phyloP scores from a whole-genome alignment of 2,329 filamentous ascomycete genomes.

The Gnomoniopsis sp. region DNA sequence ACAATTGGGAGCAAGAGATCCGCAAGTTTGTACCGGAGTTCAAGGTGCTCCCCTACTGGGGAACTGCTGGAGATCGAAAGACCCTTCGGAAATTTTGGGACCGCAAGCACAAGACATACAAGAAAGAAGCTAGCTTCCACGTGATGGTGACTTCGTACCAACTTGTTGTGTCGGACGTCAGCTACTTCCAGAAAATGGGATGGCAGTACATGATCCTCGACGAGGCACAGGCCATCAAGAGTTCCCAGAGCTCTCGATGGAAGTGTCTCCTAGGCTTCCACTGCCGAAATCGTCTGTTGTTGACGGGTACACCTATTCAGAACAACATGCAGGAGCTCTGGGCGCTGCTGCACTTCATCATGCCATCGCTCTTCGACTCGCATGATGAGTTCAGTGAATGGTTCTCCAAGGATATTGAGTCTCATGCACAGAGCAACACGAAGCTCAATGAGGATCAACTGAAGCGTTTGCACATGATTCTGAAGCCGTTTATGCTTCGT shows the following conservation, averaged over 20 bases:
- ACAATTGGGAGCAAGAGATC: constrained; percentile 99
- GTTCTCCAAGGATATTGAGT: constrained; percentile 96
- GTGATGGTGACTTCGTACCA: constrained; percentile 97
- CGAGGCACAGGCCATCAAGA: constrained; percentile 98
- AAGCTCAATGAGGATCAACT: constrained; percentile 98
- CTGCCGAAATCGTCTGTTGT: constrained; percentile 86
- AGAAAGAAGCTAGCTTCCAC: constrained; percentile 88
- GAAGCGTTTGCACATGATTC: constrained; percentile 94
- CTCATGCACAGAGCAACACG: constrained; percentile 97
- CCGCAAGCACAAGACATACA: constrained; percentile 94
- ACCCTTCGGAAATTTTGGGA: constrained; percentile 99
- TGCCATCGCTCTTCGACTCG: constrained; percentile 97
- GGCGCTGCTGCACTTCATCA: constrained; percentile 98
- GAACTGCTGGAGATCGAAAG: constrained; percentile 88
- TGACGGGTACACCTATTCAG: constrained; percentile 96
- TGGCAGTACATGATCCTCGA: constrained; percentile 99
- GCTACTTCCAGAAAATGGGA: constrained; percentile 98
- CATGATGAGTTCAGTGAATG: constrained; percentile 92
- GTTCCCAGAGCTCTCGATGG: constrained; percentile 92
- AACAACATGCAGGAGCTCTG: constrained; percentile 99
- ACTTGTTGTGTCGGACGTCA: constrained; percentile 89
- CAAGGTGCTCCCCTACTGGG: constrained; percentile 97
- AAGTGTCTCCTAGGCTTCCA: constrained; percentile 92
- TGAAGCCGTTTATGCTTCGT: constrained; percentile 99
- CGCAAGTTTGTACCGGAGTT: constrained; percentile 89